Evolutionary conservation across 768 basidiomycete genomes (phyloP).

Genomic region (Phaeotremella skinneri): DNA sequence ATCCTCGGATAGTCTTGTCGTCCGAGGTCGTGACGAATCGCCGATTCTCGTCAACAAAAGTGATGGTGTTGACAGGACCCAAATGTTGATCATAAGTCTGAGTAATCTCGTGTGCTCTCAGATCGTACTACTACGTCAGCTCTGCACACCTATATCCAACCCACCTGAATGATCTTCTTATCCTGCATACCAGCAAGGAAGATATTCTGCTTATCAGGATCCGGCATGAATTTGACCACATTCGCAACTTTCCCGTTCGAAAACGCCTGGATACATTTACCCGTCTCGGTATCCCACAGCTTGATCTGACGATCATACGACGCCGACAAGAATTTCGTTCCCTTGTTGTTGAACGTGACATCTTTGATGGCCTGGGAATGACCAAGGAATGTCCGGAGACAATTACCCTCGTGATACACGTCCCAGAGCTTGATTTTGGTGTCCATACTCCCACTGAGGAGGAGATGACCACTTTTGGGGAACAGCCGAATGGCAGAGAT

Average conservation of each 20-base stretch:
- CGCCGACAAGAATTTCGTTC: slow-evolving; percentile 82
- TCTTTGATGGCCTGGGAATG: slow-evolving; percentile 97
- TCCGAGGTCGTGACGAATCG: slow-evolving; percentile 97
- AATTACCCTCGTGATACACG: slow-evolving; percentile 93
- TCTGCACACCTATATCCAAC: slow-evolving; percentile 22
- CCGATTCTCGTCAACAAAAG: slow-evolving; percentile 96
- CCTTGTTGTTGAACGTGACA: slow-evolving; percentile 90
- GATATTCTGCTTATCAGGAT: slow-evolving; percentile 90
- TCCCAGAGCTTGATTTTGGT: slow-evolving; percentile 99
- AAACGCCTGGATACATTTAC: slow-evolving; percentile 91
- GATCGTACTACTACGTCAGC: slow-evolving; percentile 71
- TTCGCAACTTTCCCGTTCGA: slow-evolving; percentile 97
- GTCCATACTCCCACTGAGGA: slow-evolving; percentile 95
- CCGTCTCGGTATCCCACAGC: slow-evolving; percentile 98
- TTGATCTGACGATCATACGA: slow-evolving; percentile 97
- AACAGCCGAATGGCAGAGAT: slow-evolving; percentile 91
- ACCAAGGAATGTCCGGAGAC: slow-evolving; percentile 93
- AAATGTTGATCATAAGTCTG: slow-evolving; percentile 99
- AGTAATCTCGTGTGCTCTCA: slow-evolving; percentile 87
- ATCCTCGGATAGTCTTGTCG: slow-evolving; percentile 97
- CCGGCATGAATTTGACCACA: slow-evolving; percentile 91
- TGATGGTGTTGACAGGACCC: slow-evolving; percentile 97
- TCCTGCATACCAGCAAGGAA: slow-evolving; percentile 99
- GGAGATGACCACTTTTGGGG: slow-evolving; percentile 85
- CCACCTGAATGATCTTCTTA: slow-evolving; percentile 96